A percentile compares a stretch with the other conserved stretches of the same genome.
These are phyloP conservation scores for Boletus huronensis DNA, from an alignment of 768 basidiomycete species.

Conservation along the genomic window DNA sequence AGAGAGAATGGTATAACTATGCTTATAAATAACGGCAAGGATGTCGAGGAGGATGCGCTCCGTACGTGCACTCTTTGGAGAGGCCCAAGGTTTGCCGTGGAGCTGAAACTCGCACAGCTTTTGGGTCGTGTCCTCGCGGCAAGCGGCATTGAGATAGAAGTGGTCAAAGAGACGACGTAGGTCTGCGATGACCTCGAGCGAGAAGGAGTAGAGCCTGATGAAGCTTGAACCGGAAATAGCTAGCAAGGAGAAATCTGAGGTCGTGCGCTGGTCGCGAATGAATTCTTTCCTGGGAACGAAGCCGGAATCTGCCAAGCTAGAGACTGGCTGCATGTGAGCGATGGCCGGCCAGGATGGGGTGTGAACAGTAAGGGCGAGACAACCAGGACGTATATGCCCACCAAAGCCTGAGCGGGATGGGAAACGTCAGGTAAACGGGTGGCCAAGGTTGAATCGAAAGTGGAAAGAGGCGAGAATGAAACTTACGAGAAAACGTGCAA, in stretches of 20 bases:
- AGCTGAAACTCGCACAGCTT: conserved; percentile 66
- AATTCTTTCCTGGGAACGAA: conserved; percentile 75
- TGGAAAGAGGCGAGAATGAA: conserved; percentile 24
- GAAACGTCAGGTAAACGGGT: conserved; percentile 39
- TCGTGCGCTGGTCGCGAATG: conserved; percentile 50
- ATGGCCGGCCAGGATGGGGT: conserved; percentile 24
- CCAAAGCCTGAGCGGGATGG: conserved; percentile 29
- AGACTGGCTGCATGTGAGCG: conserved; percentile 31
- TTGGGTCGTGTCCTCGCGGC: conserved; percentile 53
- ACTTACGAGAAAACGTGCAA: conserved; percentile 32
- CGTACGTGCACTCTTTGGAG: conserved; percentile 58
- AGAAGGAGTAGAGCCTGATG: conserved; percentile 70
- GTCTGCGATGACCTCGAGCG: conserved; percentile 46
- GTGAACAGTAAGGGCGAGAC: conserved; percentile 20
- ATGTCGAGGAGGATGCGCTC: conserved; percentile 72
- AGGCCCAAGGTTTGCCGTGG: conserved; percentile 70
- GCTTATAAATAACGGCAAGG: conserved; percentile 56
- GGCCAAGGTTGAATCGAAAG: conserved; percentile 30
- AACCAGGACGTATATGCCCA: conserved; percentile 25
- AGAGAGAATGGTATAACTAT: conserved; percentile 62
- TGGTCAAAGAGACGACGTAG: conserved; percentile 56
- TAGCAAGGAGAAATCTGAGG: conserved; percentile 65
- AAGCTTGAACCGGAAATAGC: conserved; percentile 62
- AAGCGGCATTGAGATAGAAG: conserved; percentile 40
- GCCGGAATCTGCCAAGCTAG: conserved; percentile 39